Conservation (phyloP, 2,329 filamentous ascomycete species). For the Hypomyces rosellus region DNA sequence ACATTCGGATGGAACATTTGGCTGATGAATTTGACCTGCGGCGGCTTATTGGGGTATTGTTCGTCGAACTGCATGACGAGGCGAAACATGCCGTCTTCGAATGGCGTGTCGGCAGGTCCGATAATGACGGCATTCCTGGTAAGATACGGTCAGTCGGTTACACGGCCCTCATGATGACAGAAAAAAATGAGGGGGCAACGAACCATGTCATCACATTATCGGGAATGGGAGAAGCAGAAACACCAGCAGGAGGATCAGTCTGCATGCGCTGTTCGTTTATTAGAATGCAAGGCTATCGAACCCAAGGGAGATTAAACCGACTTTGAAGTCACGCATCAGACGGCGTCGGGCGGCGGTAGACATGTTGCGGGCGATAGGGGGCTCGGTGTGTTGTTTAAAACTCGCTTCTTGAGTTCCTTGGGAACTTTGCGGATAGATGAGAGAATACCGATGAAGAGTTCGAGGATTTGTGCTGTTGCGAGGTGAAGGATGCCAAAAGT, state of each 20-base stretch:
- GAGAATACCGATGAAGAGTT: too few relatives aligned
- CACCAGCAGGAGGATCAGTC: slow-evolving; percentile 92
- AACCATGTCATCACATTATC: slow-evolving; percentile 98
- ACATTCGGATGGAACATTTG: slow-evolving; percentile 99
- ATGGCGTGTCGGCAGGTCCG: slow-evolving; percentile 91
- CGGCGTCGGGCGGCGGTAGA: slow-evolving; percentile 92
- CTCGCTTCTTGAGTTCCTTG: too few relatives aligned
- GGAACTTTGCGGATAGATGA: too few relatives aligned
- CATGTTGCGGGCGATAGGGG: slow-evolving; percentile 34
- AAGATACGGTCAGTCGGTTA: slow-evolving; percentile 14
- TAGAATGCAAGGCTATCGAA: slow-evolving; percentile 5
- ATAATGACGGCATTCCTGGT: slow-evolving; percentile 96
- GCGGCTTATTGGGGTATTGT: slow-evolving; percentile 97
- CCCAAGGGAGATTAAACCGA: slow-evolving; percentile 35
- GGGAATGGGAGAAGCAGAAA: slow-evolving; percentile 91
- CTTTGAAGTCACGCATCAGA: slow-evolving; percentile 99
- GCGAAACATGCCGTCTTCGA: slow-evolving; percentile 95
- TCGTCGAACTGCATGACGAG: slow-evolving; percentile 99
- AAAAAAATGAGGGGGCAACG: slow-evolving; percentile 20
- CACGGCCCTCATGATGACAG: background rate
- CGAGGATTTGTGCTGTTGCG: too few relatives aligned
- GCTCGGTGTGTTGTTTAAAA: slow-evolving; percentile 1
- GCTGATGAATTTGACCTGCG: slow-evolving; percentile 96
- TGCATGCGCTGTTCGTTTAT: slow-evolving; percentile 75
- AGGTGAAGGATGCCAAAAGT: too few relatives aligned